Conservation (phyloP, 192 early-diverging fungal species). For the Phlyctochytrium arcticum region DNA sequence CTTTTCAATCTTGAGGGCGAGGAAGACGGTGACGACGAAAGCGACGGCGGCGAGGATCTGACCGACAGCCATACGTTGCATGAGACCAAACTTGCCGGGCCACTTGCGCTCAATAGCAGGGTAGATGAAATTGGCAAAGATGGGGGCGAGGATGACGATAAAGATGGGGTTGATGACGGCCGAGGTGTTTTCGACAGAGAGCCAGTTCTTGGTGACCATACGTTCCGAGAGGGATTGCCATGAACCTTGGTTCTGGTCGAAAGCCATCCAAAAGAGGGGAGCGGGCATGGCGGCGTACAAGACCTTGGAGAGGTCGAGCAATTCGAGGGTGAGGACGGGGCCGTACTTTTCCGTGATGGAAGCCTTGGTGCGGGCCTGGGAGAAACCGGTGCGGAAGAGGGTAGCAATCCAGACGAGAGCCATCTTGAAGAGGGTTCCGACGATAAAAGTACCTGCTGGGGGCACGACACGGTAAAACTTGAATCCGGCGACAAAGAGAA, state of each 20-base stretch:
- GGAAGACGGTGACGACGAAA: slow-evolving; percentile 33
- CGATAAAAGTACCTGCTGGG: slow-evolving; percentile 54
- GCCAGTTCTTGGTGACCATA: slow-evolving; percentile 24
- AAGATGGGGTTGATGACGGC: slow-evolving; percentile 44
- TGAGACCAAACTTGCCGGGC: slow-evolving; percentile 38
- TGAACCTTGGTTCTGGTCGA: slow-evolving; percentile 32
- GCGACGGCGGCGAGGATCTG: slow-evolving; percentile 47
- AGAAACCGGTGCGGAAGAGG: slow-evolving; percentile 8
- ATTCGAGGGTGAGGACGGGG: slow-evolving; percentile 25
- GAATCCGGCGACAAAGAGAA: slow-evolving; percentile 49
- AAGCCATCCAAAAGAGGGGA: slow-evolving; percentile 42
- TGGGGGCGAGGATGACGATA: slow-evolving; percentile 50
- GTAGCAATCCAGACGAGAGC: slow-evolving; percentile 14
- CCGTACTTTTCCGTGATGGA: slow-evolving; percentile 2
- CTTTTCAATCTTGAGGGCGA: too few relatives aligned
- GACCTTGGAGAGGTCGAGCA: slow-evolving; percentile 32
- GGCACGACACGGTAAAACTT: slow-evolving; percentile 60
- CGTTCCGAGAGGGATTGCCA: slow-evolving; percentile 35
- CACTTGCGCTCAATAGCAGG: slow-evolving; percentile 43
- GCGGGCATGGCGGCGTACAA: slow-evolving; percentile 28
- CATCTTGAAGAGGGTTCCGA: slow-evolving; percentile 35
- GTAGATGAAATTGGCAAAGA: slow-evolving; percentile 51
- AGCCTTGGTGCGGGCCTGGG: not conserved
- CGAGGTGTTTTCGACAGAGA: slow-evolving; percentile 27
- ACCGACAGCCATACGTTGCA: slow-evolving; percentile 54